Evolutionary conservation across 1,284 basidiomycete genomes (phyloP).

Genomic region (Erythrobasidium hasegawianum): DNA sequence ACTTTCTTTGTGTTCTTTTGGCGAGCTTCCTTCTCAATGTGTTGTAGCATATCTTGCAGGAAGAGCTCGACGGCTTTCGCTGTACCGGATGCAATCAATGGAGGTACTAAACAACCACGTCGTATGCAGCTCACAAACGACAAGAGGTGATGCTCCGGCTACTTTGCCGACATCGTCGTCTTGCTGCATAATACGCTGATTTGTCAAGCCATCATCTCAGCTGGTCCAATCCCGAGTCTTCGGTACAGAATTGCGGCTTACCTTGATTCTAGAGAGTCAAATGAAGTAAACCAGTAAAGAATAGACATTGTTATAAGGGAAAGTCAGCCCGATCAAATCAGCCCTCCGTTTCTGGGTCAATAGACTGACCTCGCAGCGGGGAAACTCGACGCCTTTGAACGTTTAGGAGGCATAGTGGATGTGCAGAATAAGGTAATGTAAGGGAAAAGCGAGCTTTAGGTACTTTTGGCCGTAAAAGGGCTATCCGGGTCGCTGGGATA

Average conservation of each 20-base stretch:
- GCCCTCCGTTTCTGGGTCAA: background rate
- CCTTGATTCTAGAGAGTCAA: constrained; percentile 16
- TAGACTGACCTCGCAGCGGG: constrained; percentile 28
- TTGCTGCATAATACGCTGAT: constrained; percentile 76
- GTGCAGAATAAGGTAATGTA: background rate
- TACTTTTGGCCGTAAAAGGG: too few relatives aligned
- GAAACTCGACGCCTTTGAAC: constrained; percentile 22
- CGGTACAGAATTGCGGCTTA: background rate
- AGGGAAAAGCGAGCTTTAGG: background rate
- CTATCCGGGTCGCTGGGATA: too few relatives aligned
- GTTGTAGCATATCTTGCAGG: constrained; percentile 78
- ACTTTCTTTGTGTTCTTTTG: constrained; percentile 83
- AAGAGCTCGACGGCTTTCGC: constrained; percentile 96
- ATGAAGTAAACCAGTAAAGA: background rate
- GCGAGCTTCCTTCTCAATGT: constrained; percentile 74
- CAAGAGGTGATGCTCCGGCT: constrained; percentile 91
- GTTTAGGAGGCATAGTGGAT: constrained; percentile 25
- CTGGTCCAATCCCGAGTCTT: background rate
- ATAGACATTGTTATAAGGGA: background rate
- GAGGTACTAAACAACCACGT: background rate
- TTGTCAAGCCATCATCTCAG: background rate
- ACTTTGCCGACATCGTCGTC: constrained; percentile 99
- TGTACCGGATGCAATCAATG: constrained; percentile 49
- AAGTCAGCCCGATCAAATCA: background rate
- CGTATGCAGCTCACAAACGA: constrained; percentile 71